phyloP scores from a whole-genome alignment of 306 rosid genomes.

The Senna tora region DNA sequence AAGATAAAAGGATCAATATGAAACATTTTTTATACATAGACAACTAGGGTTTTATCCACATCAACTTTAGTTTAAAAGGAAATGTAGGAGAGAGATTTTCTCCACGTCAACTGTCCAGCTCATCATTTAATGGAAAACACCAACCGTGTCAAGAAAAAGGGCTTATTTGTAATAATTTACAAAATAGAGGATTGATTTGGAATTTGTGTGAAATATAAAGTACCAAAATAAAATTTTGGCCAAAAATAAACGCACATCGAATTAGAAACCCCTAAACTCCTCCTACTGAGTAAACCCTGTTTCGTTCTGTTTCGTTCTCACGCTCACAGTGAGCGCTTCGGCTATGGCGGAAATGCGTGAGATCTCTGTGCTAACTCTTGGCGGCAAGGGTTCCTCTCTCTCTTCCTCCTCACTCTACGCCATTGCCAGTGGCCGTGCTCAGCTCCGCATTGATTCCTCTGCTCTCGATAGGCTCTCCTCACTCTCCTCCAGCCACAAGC shows the following conservation, averaged over 20 bases:
- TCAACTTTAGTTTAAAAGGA: no score
- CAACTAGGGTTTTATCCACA: no score
- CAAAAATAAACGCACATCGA: not conserved
- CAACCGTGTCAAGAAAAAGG: no score
- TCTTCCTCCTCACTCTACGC: conserved; percentile 67
- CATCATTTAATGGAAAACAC: no score
- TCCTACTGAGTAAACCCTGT: not conserved
- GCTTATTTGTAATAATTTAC: no score
- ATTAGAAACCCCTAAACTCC: conserved; percentile 12
- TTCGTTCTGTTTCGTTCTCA: not conserved
- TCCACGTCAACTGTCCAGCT: no score
- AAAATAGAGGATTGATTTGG: no score
- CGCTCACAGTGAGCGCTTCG: not conserved
- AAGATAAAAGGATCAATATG: no score
- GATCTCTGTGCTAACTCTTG: conserved; percentile 56
- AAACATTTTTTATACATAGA: no score
- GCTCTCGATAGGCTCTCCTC: conserved; percentile 58
- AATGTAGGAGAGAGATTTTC: no score
- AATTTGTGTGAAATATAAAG: no score
- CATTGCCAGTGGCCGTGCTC: conserved; percentile 56
- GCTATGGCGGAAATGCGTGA: conserved; percentile 56
- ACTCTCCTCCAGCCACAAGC: conserved; percentile 19
- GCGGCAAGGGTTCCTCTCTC: conserved; percentile 78
- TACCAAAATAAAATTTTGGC: no score
- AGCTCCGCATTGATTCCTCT: conserved; percentile 62